Evolutionary conservation across 2,329 filamentous ascomycete species (phyloP).

Genomic region (Chaetomium sp.): DNA sequence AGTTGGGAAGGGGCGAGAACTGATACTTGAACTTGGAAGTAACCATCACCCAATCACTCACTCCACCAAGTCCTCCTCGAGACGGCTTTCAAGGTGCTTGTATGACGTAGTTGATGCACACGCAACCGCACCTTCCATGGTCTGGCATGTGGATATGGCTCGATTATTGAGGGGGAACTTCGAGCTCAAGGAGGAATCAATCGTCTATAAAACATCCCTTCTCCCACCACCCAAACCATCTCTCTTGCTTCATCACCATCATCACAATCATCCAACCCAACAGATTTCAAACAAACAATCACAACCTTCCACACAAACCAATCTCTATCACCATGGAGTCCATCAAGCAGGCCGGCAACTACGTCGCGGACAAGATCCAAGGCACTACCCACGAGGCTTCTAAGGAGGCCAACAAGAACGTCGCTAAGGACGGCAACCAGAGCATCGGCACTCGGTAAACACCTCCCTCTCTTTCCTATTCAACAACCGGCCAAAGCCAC

Average conservation of each 20-base stretch:
- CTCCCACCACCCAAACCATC: slow-evolving; percentile 13
- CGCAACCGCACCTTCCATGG: not conserved
- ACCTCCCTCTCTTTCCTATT: not conserved
- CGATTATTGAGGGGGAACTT: not conserved
- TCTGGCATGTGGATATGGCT: not conserved
- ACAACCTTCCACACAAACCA: slow-evolving; percentile 24
- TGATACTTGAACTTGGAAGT: not conserved
- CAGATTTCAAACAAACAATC: slow-evolving; percentile 22
- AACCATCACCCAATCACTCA: not conserved
- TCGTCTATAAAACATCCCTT: slow-evolving; percentile 31
- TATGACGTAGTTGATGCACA: slow-evolving; percentile 3
- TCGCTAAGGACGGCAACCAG: slow-evolving; percentile 56
- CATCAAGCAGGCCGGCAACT: slow-evolving; percentile 58
- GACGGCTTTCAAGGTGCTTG: not conserved
- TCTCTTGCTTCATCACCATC: slow-evolving; percentile 31
- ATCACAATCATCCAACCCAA: slow-evolving; percentile 19
- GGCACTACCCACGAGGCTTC: slow-evolving; percentile 19
- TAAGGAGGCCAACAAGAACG: slow-evolving; percentile 29
- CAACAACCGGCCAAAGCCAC: too few species aligned
- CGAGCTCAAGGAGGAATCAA: not conserved
- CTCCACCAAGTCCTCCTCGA: not conserved
- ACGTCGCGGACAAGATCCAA: slow-evolving; percentile 59
- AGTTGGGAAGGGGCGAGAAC: not conserved
- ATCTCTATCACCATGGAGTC: slow-evolving; percentile 42
- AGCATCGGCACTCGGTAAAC: slow-evolving; percentile 49